Evolutionary conservation across 768 basidiomycete species (phyloP).

Genomic region (Termitomyces eurrhizus): DNA sequence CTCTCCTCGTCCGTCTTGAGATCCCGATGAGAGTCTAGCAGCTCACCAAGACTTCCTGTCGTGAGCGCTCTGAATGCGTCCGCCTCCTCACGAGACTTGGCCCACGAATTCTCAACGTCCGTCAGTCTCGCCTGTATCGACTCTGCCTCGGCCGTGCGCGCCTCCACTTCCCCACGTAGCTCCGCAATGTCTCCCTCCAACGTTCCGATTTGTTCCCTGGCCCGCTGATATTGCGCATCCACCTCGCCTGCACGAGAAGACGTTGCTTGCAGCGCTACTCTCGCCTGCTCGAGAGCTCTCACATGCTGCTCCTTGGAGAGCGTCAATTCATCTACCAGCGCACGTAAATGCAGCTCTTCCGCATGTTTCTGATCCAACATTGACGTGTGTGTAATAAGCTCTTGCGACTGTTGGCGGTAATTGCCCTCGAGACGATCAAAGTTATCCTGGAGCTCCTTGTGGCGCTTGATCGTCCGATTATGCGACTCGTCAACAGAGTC

Average conservation of each 20-base stretch:
- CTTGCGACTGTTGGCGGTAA: slow-evolving; percentile 74
- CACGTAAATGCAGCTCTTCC: slow-evolving; percentile 60
- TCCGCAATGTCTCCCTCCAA: slow-evolving; percentile 79
- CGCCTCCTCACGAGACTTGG: slow-evolving; percentile 89
- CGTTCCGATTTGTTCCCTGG: slow-evolving; percentile 61
- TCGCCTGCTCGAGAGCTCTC: slow-evolving; percentile 83
- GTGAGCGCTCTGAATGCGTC: slow-evolving; percentile 86
- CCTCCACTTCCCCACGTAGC: slow-evolving; percentile 77
- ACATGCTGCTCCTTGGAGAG: slow-evolving; percentile 80
- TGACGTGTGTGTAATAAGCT: slow-evolving; percentile 69
- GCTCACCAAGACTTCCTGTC: slow-evolving; percentile 79
- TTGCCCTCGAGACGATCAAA: slow-evolving; percentile 56
- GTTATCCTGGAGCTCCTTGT: slow-evolving; percentile 66
- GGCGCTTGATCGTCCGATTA: slow-evolving; percentile 56
- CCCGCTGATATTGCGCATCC: slow-evolving; percentile 66
- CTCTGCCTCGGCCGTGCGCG: slow-evolving; percentile 70
- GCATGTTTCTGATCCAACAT: slow-evolving; percentile 74
- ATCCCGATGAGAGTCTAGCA: slow-evolving; percentile 85
- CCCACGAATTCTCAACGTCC: slow-evolving; percentile 88
- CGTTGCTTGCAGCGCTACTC: slow-evolving; percentile 69
- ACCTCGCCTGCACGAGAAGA: slow-evolving; percentile 77
- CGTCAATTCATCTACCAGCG: slow-evolving; percentile 69
- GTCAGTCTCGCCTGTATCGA: slow-evolving; percentile 57
- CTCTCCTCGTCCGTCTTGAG: slow-evolving; percentile 83
- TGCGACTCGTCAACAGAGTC: slow-evolving; percentile 71